Percentiles rank a stretch among this genome's conserved stretches.
phyloP scores from a whole-genome alignment of 1,284 basidiomycete species.

The Clitocybe nebularis region DNA sequence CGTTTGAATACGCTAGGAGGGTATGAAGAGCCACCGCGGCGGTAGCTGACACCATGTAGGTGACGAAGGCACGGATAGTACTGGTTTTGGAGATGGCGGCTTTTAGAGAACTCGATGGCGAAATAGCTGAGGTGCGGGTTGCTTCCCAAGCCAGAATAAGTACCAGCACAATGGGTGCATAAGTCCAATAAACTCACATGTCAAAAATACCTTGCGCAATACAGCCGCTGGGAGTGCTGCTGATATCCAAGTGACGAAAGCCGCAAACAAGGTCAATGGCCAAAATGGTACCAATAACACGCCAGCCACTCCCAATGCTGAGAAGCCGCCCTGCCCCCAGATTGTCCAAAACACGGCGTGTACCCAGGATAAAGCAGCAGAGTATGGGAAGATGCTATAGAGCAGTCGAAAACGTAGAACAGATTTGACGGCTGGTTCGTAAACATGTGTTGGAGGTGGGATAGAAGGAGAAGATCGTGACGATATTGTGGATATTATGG shows the following conservation, averaged over 20 bases:
- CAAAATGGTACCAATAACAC: slow-evolving; percentile 33
- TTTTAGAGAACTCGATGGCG: slow-evolving; percentile 47
- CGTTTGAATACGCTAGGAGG: slow-evolving; percentile 30
- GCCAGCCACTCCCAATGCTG: slow-evolving; percentile 26
- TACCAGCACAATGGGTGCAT: not conserved
- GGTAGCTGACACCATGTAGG: slow-evolving; percentile 43
- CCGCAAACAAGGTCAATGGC: slow-evolving; percentile 30
- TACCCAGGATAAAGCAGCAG: slow-evolving; percentile 44
- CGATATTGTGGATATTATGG: slow-evolving; percentile 35
- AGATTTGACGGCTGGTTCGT: slow-evolving; percentile 56
- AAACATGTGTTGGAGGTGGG: slow-evolving; percentile 45
- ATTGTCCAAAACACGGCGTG: slow-evolving; percentile 36
- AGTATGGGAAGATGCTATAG: slow-evolving; percentile 47
- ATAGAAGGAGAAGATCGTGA: slow-evolving; percentile 43
- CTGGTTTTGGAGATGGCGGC: slow-evolving; percentile 42
- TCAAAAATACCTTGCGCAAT: slow-evolving; percentile 50
- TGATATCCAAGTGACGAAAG: slow-evolving; percentile 28
- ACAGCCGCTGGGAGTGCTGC: slow-evolving; percentile 48
- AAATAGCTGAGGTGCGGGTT: slow-evolving; percentile 41
- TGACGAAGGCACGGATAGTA: slow-evolving; percentile 37
- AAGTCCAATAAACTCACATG: slow-evolving; percentile 36
- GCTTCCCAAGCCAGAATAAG: slow-evolving; percentile 29
- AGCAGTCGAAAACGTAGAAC: slow-evolving; percentile 54
- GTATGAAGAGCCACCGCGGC: slow-evolving; percentile 39
- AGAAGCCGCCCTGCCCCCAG: slow-evolving; percentile 33